Evolutionary conservation across 768 basidiomycete species (phyloP).

Genomic region (Coprinopsis sp.): DNA sequence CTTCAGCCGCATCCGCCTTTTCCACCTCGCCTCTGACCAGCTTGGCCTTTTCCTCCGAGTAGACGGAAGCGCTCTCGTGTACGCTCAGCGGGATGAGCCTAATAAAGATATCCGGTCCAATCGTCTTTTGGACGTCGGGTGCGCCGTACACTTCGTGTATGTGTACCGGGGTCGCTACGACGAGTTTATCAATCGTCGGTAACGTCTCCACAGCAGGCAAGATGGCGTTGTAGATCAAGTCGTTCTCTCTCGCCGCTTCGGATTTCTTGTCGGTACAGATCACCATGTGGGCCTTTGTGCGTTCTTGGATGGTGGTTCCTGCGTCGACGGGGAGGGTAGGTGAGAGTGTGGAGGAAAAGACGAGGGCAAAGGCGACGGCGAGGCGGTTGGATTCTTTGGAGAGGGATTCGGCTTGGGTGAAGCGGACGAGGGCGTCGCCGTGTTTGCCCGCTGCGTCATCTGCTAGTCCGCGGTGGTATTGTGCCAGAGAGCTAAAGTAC

Average conservation of each 20-base stretch:
- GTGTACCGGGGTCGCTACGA: slow-evolving; percentile 77
- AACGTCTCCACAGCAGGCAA: slow-evolving; percentile 76
- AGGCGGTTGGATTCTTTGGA: slow-evolving; percentile 81
- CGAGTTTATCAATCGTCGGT: slow-evolving; percentile 75
- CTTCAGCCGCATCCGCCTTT: slow-evolving; percentile 78
- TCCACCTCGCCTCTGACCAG: slow-evolving; percentile 83
- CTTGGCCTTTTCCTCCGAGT: slow-evolving; percentile 99
- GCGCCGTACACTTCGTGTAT: slow-evolving; percentile 94
- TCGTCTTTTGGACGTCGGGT: slow-evolving; percentile 90
- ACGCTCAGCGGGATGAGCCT: slow-evolving; percentile 88
- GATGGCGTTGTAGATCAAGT: slow-evolving; percentile 94
- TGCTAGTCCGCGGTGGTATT: slow-evolving; percentile 80
- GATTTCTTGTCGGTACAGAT: slow-evolving; percentile 69
- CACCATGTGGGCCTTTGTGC: slow-evolving; percentile 77
- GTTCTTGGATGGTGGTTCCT: slow-evolving; percentile 70
- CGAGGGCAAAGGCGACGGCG: slow-evolving; percentile 61
- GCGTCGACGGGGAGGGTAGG: slow-evolving; percentile 87
- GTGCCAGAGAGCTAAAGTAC: slow-evolving; percentile 78
- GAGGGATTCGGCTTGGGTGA: slow-evolving; percentile 66
- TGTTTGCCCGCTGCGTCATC: slow-evolving; percentile 76
- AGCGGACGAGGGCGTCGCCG: slow-evolving; percentile 81
- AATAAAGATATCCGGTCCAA: slow-evolving; percentile 87
- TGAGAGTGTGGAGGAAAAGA: slow-evolving; percentile 67
- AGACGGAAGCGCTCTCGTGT: slow-evolving; percentile 93
- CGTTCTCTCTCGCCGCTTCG: slow-evolving; percentile 86